Evolutionary conservation across 1,284 basidiomycete species (phyloP).

Genomic region (Takashimella tepidaria): DNA sequence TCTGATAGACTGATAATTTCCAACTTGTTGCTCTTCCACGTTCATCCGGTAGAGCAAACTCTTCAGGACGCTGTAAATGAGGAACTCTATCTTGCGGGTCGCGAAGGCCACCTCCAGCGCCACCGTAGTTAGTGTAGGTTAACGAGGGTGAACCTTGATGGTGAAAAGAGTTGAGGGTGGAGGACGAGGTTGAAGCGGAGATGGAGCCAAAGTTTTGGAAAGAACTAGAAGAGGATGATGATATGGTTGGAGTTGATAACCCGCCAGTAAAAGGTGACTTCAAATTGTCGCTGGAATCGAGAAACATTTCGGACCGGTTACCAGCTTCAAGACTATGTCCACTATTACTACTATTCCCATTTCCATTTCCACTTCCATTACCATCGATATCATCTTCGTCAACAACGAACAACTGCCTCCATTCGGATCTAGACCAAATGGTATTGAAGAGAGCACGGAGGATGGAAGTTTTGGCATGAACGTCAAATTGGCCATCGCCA

Average conservation of each 20-base stretch:
- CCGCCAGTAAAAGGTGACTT: no score
- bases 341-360: not conserved
- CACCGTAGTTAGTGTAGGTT: no score
- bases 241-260: not conserved
- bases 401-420: conserved; percentile 20
- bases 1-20: conserved; percentile 9
- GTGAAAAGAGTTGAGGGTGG: not conserved
- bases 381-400: no score
- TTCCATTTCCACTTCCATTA: no score
- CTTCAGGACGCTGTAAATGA: not conserved
- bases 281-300: conserved; percentile 5
- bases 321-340: not conserved
- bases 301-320: not conserved
- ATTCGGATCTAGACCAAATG: conserved; percentile 29
- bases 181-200: not conserved
- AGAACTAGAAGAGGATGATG: not conserved
- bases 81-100: not conserved
- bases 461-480: conserved; percentile 21
- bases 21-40: not conserved
- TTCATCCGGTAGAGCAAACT: not conserved
- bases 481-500: not conserved
- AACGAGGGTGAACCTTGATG: no score
- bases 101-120: not conserved
- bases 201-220: not conserved
- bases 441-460: conserved; percentile 29